Evolutionary conservation across 129 eudicot genomes (phyloP), one percentile per base, ranked within the genome.

Genomic region (Calendula officinalis): DNA sequence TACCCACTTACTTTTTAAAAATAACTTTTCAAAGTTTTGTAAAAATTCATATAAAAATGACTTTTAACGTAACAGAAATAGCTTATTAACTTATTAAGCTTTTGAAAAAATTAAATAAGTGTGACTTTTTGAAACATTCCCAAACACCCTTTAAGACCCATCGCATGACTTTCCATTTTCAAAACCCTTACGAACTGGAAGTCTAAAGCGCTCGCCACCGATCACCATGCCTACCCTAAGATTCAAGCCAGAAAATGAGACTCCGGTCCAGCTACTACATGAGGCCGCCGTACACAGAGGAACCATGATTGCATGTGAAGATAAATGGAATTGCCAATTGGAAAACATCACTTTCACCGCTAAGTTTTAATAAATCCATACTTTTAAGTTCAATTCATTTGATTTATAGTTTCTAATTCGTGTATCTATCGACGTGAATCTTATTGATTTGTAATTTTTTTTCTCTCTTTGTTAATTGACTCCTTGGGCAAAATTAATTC

Each of bases 281-380:
- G 79, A 75, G 27, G 79, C 79, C 41, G 79, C 68, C 74, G 74
- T 74, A 67, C 79, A 75, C 67, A 82, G 96, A 59, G 98, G 98
- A 14, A 82, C 84, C 67, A 87, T 91, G 96, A 64, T 91, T 34
- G 96, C 87, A 74, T 87, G 98, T 64, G 98, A 87, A 74, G 98
- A 87, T 60, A 91, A 91, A 75, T 91, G 98, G 98, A 91, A 91
- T 75, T 91, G 96, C 62, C 98, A 91, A 57, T 88, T 91, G 13
- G 98, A 91, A 54, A 87, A 80, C 74, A 87, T 91, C 80, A 87
- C 90, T n/a, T 87, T 75, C 81, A 91, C 98, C 46, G 94, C 98
- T 50, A 91, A 87, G 94, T 96, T 91, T 32, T 22, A 42, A 45
- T 40, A 2, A 13, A 34, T 43, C 17, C 62, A 54, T 5, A 14